Conservation (phyloP, 306 rosid genomes). For the Vigna nakashimae region DNA sequence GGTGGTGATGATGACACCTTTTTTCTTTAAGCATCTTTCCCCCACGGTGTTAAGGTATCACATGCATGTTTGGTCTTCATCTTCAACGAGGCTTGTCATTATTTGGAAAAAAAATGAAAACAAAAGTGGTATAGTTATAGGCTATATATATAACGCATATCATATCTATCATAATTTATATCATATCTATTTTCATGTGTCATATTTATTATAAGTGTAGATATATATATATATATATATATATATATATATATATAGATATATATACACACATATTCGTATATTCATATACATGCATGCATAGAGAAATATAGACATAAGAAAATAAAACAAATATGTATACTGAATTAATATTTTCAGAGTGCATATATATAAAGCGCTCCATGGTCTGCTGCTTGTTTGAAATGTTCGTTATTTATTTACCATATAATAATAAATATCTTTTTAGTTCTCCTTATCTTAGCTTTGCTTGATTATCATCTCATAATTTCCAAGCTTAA, state of each 20-base stretch:
- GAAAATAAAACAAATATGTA: conserved; percentile 24
- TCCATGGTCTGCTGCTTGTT: conserved; percentile 6
- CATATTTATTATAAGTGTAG: conserved; percentile 9
- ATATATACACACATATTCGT: background rate
- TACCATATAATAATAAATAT: background rate
- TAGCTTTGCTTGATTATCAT: background rate
- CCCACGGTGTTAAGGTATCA: conserved; percentile 33
- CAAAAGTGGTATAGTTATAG: background rate
- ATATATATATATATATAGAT: background rate
- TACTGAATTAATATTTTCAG: conserved; percentile 11
- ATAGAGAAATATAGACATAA: background rate
- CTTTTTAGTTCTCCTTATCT: background rate
- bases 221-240: background rate
- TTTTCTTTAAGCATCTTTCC: conserved; percentile 32
- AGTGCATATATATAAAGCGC: background rate
- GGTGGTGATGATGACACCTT: conserved; percentile 36
- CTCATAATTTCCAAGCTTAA: background rate
- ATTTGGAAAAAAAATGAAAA: conserved; percentile 5
- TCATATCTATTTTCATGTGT: background rate
- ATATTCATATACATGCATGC: conserved; percentile 26
- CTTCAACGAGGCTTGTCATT: background rate
- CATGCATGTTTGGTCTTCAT: conserved; percentile 28
- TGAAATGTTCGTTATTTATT: conserved; percentile 10
- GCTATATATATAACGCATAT: background rate
- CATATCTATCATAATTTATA: conserved; percentile 3